Percentiles rank a stretch among this genome's conserved stretches.
phyloP scores from a whole-genome alignment of 371 early-diverging fungal species.

The Synchytrium microbalum region DNA sequence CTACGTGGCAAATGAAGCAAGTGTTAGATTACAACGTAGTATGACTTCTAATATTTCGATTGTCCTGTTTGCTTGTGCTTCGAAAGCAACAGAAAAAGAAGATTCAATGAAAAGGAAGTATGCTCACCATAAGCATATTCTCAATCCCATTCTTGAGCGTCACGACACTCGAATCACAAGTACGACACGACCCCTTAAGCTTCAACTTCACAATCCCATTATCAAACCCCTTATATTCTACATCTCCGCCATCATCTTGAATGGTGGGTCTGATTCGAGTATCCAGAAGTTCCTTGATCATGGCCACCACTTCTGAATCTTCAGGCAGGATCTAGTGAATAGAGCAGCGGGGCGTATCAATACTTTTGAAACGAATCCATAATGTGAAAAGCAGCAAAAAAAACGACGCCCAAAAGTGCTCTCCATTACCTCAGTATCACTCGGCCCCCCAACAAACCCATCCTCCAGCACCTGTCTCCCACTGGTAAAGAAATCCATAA shows the following conservation, averaged over 20 bases:
- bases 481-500: slow-evolving; percentile 90
- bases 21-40: background rate
- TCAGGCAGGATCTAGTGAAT: slow-evolving; percentile 52
- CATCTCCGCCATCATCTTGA: slow-evolving; percentile 94
- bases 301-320: slow-evolving; percentile 84
- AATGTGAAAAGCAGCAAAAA: no score
- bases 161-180: slow-evolving; percentile 79
- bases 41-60: background rate
- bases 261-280: slow-evolving; percentile 93
- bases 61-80: background rate
- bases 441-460: slow-evolving; percentile 10
- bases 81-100: slow-evolving; percentile 1
- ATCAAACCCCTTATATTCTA: slow-evolving; percentile 86
- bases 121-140: slow-evolving; percentile 76
- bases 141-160: slow-evolving; percentile 97
- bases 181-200: slow-evolving; percentile 91
- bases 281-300: slow-evolving; percentile 95
- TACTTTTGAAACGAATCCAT: background rate
- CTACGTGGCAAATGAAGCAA: slow-evolving; percentile 23
- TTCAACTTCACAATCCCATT: slow-evolving; percentile 83
- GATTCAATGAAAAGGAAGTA: background rate
- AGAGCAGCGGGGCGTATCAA: background rate
- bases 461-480: slow-evolving; percentile 63
- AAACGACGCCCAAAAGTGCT: no score
- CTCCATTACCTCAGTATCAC: slow-evolving; percentile 8